These are phyloP conservation scores for Colletotrichum paranaense DNA, from an alignment of 2,329 filamentous ascomycete genomes.

Conservation along the genomic window DNA sequence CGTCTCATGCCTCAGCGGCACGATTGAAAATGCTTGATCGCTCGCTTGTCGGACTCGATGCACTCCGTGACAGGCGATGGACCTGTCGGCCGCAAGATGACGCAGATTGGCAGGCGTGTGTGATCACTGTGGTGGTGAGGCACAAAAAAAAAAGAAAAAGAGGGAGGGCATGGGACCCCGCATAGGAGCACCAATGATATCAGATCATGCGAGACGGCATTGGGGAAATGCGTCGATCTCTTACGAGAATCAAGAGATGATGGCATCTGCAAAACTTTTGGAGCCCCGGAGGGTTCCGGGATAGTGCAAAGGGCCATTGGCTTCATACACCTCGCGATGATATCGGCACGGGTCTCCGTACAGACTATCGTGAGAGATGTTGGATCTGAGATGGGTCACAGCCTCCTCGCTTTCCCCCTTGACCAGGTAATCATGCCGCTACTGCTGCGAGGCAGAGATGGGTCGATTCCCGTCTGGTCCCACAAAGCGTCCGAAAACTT, in stretches of 20 bases:
- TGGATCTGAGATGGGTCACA: neutral
- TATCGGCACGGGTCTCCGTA: constrained; percentile 12
- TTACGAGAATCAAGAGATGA: constrained; percentile 23
- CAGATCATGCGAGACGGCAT: constrained; percentile 18
- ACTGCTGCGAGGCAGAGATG: constrained; percentile 20
- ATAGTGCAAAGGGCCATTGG: neutral
- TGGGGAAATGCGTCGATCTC: constrained; percentile 17
- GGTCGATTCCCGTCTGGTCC: constrained; percentile 2
- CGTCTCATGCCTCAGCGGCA: neutral
- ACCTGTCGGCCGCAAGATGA: neutral
- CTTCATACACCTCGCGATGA: constrained; percentile 9
- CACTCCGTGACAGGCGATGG: neutral
- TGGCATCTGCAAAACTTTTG: constrained; percentile 2
- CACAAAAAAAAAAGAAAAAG: neutral
- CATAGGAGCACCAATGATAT: constrained; percentile 26
- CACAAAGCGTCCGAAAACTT: constrained; percentile 20
- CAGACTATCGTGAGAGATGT: neutral
- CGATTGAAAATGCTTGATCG: neutral
- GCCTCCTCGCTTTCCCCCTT: neutral
- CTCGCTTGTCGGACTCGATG: neutral
- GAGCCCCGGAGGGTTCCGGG: constrained; percentile 12
- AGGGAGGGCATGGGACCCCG: constrained; percentile 28
- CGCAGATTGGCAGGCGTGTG: neutral
- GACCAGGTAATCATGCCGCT: neutral
- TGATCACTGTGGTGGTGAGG: neutral